Base-by-base conservation (phyloP, 176 grass and related monocot species). In the Tillandsia fasciculata region DNA sequence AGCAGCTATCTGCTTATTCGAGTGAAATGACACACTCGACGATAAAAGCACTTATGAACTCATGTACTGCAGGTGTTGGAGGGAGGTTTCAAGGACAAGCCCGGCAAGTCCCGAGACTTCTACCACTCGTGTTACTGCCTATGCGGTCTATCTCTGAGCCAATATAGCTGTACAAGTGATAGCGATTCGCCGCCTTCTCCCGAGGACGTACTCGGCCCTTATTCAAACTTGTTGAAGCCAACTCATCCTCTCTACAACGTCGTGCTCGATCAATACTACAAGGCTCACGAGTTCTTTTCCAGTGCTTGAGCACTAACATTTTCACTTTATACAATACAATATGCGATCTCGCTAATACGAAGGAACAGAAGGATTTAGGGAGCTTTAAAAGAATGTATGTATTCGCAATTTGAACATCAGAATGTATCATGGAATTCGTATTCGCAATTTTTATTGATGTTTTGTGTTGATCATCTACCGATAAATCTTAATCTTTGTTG, bases 111-210 rank as follows among this genome's bases (percentile, higher is more conserved):
- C 68, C 83, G 79, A 73, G 93, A 92, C 69, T 72, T 84, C 65
- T 92, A 97, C 42, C 93, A 97, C 79, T 83, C 93, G 5, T 92
- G 93, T 64, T 97, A 97, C 76, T 97, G 93, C 70, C 89, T 97
- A 26, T 92, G 93, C 64, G 93, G 93, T 12, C 77, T 97, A 68
- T 90, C 86, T 24, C 66, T 87, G 50, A 79, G 86, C 53, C 93
- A 97, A 68, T 74, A 97, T 77, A 81, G 86, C 23, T 87, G 70
- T 63, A 81, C 67, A 65, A 72, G 42, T 24, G 79, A 83, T 69
- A 29, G 73, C 0, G 77, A 78, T 72, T 80, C 72, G 47, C 79
- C 66, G 57, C 93, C 93, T 61, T 66, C 83, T 12, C 72, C 81
- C 2, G 81, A 63, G 15, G 81, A 88, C 48, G 82, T 97, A 69